phyloP scores from a whole-genome alignment of 192 early-diverging fungal species.

The Powellomyces hirtus region DNA sequence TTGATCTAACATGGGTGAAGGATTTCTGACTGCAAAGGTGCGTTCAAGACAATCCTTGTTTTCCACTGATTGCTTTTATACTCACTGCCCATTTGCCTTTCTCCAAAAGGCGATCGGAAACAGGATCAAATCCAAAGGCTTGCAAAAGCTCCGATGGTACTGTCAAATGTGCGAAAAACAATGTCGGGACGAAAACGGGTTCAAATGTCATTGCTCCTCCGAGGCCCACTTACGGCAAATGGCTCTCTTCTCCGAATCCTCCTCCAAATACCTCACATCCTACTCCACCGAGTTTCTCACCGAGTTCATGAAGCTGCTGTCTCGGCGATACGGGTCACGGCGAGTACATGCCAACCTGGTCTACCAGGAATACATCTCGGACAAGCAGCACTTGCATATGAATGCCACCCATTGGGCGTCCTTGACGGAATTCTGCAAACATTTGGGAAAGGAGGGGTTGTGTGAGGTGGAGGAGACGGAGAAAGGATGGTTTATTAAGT shows the following conservation, averaged over 20 bases:
- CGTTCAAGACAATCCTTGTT: not conserved
- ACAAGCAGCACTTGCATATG: slow-evolving; percentile 93
- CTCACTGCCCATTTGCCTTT: not conserved
- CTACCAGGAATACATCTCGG: slow-evolving; percentile 94
- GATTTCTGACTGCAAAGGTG: slow-evolving; percentile 77
- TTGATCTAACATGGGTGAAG: slow-evolving; percentile 46
- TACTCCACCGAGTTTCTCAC: slow-evolving; percentile 81
- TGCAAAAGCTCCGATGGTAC: slow-evolving; percentile 86
- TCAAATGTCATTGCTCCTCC: slow-evolving; percentile 87
- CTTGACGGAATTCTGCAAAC: slow-evolving; percentile 84
- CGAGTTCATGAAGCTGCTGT: slow-evolving; percentile 82
- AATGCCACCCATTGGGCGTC: slow-evolving; percentile 91
- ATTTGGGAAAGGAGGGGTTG: slow-evolving; percentile 80
- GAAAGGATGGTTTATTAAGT: slow-evolving; percentile 85
- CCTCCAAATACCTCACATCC: slow-evolving; percentile 69
- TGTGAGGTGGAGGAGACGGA: slow-evolving; percentile 85
- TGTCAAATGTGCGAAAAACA: slow-evolving; percentile 87
- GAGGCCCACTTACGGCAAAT: slow-evolving; percentile 92
- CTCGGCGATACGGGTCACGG: slow-evolving; percentile 74
- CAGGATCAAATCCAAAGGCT: slow-evolving; percentile 89
- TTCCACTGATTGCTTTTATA: not conserved
- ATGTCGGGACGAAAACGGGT: slow-evolving; percentile 94
- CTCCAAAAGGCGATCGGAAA: slow-evolving; percentile 65
- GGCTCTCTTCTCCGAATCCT: slow-evolving; percentile 78
- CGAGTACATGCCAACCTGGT: slow-evolving; percentile 89